Evolutionary conservation across 768 basidiomycete genomes (phyloP).

Genomic region (Kwoniella dejecticola): DNA sequence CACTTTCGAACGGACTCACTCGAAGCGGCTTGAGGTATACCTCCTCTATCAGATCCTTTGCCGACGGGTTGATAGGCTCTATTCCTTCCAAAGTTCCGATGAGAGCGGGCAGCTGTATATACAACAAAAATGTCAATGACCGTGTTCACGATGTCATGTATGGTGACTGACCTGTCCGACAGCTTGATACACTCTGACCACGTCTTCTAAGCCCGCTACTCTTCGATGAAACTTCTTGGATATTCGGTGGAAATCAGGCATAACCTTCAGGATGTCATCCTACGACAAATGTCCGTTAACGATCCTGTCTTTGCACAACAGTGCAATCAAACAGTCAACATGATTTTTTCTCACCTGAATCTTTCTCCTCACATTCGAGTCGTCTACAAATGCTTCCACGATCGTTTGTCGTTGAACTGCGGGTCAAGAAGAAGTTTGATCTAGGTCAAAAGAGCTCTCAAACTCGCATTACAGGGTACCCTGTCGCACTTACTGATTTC

Average conservation of each 20-base stretch:
- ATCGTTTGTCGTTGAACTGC: slow-evolving; percentile 81
- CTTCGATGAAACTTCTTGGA: slow-evolving; percentile 87
- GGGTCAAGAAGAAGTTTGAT: too few relatives aligned
- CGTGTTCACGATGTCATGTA: background rate
- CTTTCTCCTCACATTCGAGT: slow-evolving; percentile 65
- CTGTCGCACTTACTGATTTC: slow-evolving; percentile 70
- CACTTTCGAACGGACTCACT: slow-evolving; percentile 57
- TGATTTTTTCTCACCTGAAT: too few relatives aligned
- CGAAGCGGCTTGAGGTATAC: slow-evolving; percentile 66
- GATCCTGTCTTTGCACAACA: background rate
- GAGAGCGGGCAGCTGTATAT: slow-evolving; percentile 69
- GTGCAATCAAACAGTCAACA: too few relatives aligned
- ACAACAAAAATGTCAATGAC: background rate
- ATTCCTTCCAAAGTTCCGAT: slow-evolving; percentile 65
- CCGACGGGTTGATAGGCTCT: slow-evolving; percentile 58
- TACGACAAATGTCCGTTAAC: slow-evolving; percentile 49
- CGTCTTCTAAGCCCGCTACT: slow-evolving; percentile 84
- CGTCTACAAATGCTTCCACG: slow-evolving; percentile 82
- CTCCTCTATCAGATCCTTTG: slow-evolving; percentile 66
- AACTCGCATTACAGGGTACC: too few relatives aligned
- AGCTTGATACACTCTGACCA: slow-evolving; percentile 93
- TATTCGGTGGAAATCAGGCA: slow-evolving; percentile 92
- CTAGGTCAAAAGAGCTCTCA: too few relatives aligned
- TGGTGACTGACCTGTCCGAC: slow-evolving; percentile 67
- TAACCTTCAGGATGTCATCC: slow-evolving; percentile 83